Percentiles rank a stretch among this genome's conserved stretches.
These are phyloP conservation scores for Ganoderma lingzhi DNA, from an alignment of 1,284 basidiomycete species.

Conservation along the genomic window DNA sequence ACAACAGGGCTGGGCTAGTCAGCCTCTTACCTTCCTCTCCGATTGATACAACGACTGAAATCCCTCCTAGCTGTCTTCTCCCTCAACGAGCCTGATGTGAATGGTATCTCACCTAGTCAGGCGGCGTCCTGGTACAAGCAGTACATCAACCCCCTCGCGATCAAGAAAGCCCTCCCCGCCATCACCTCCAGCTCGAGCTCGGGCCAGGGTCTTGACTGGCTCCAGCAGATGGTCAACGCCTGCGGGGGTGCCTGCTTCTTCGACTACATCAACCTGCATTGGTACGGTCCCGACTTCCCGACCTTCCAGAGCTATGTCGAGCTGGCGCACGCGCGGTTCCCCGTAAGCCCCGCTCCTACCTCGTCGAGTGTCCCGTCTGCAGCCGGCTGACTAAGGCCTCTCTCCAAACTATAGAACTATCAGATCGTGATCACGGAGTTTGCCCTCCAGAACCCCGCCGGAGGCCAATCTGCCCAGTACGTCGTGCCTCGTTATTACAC, in stretches of 20 bases:
- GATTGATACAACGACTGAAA: background rate
- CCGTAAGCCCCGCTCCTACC: background rate
- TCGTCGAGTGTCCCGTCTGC: background rate
- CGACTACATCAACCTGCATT: slow-evolving; percentile 10
- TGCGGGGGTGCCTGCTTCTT: slow-evolving; percentile 5
- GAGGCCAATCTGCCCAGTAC: slow-evolving; percentile 3
- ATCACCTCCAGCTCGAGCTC: slow-evolving; percentile 5
- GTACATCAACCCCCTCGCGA: slow-evolving; percentile 12
- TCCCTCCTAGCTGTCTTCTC: slow-evolving; percentile 1
- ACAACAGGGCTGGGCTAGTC: slow-evolving; percentile 9
- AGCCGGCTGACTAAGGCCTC: background rate
- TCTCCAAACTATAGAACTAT: background rate
- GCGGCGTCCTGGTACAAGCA: slow-evolving; percentile 8
- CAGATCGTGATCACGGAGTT: slow-evolving; percentile 9
- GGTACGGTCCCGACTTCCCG: slow-evolving; percentile 4
- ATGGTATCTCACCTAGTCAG: slow-evolving; percentile 1
- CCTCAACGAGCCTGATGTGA: slow-evolving; percentile 7
- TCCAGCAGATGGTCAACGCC: slow-evolving; percentile 7
- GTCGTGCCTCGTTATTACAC: background rate
- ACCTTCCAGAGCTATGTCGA: slow-evolving; percentile 7
- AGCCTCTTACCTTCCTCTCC: background rate
- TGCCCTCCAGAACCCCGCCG: slow-evolving; percentile 5
- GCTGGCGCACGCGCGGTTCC: slow-evolving; percentile 5
- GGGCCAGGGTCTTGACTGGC: slow-evolving; percentile 8
- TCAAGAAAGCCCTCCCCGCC: slow-evolving; percentile 12